These are phyloP conservation scores for Gypsophila paniculata DNA, from an alignment of 179 eudicot genomes.

Conservation along the genomic window DNA sequence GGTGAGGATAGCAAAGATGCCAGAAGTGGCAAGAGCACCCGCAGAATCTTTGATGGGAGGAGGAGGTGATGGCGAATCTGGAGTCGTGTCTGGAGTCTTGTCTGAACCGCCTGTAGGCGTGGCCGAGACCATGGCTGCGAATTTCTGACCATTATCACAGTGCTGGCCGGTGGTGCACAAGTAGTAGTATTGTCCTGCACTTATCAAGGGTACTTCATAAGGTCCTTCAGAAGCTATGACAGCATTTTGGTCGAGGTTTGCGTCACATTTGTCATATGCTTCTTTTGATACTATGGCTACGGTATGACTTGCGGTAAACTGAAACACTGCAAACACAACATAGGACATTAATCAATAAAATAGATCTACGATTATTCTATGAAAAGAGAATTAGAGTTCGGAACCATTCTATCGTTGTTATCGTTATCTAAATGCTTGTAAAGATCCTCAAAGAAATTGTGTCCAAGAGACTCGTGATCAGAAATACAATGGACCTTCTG, in stretches of 20 bases:
- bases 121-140: constrained; percentile 4
- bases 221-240: not conserved
- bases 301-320: constrained; percentile 1
- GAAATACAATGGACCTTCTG: too few species aligned
- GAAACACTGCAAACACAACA: not conserved
- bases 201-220: not conserved
- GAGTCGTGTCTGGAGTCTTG: not conserved
- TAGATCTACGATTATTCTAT: too few species aligned
- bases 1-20: not conserved
- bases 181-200: constrained; percentile 4
- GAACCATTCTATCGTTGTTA: too few species aligned
- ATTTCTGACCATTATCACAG: constrained; percentile 2
- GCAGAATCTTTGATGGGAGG: not conserved
- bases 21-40: not conserved
- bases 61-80: not conserved
- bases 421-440: too few species aligned
- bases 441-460: too few species aligned
- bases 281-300: constrained; percentile 8
- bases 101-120: not conserved
- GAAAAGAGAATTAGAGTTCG: too few species aligned
- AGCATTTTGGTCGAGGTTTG: not conserved
- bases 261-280: constrained; percentile 14
- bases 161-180: not conserved
- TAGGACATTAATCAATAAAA: not conserved
- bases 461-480: too few species aligned